Evolutionary conservation across 257 asterid genomes (phyloP).

Genomic region (Fraxinus anomala): DNA sequence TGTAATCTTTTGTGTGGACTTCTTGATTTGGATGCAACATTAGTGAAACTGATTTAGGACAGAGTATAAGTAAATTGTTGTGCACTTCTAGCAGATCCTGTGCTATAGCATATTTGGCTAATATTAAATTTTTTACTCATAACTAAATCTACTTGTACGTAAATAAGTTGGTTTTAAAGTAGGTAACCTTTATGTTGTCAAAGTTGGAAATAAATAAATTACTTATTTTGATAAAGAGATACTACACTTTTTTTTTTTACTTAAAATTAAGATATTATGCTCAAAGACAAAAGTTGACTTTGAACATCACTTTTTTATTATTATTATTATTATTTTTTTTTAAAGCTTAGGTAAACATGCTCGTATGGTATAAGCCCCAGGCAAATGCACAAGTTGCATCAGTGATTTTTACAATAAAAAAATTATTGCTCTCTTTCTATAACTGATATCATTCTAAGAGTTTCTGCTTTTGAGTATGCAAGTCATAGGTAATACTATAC

Average conservation of each 20-base stretch:
- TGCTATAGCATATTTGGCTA: background rate
- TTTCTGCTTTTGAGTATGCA: background rate
- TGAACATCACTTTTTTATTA: background rate
- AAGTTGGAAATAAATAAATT: background rate
- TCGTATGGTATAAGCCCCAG: background rate
- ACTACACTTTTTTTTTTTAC: background rate
- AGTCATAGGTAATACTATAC: background rate
- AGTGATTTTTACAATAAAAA: background rate
- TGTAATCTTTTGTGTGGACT: background rate
- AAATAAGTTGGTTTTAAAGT: background rate
- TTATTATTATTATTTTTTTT: too few species aligned
- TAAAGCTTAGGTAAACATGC: background rate
- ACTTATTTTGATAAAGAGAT: background rate
- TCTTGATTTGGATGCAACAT: background rate
- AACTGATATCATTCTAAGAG: background rate
- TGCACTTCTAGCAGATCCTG: background rate
- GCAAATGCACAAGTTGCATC: background rate
- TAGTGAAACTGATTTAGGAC: background rate
- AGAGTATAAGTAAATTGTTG: background rate
- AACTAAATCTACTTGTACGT: background rate
- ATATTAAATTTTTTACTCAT: background rate
- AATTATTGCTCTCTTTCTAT: background rate
- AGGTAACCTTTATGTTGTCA: background rate
- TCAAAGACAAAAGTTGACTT: background rate
- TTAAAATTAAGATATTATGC: background rate